These are phyloP conservation scores for Talaromyces sp. DNA, from an alignment of 2,329 filamentous ascomycete species.

Conservation along the genomic window DNA sequence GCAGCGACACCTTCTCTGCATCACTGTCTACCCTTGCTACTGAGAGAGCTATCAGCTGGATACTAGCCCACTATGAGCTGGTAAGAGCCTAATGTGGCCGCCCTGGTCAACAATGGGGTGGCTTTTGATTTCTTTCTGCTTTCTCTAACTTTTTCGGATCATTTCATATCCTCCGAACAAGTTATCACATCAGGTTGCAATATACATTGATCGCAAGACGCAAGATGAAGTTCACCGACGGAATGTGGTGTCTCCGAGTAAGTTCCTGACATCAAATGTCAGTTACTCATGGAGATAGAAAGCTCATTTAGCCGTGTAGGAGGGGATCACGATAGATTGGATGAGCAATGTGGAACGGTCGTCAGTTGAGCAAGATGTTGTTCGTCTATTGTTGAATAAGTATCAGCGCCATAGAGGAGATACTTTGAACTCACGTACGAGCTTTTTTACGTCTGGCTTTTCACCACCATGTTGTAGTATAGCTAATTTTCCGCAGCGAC, in stretches of 20 bases:
- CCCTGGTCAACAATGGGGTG: neutral
- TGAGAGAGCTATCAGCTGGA: neutral
- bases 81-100: neutral
- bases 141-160: neutral
- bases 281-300: neutral
- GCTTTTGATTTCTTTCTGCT: neutral
- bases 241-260: slow-evolving; percentile 39
- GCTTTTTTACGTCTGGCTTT: neutral
- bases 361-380: slow-evolving; percentile 29
- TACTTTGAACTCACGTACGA: slow-evolving; percentile 37
- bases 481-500: slow-evolving; percentile 26
- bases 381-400: slow-evolving; percentile 38
- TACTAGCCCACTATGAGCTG: neutral
- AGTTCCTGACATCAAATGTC: neutral
- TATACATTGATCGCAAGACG: slow-evolving; percentile 23
- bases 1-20: neutral
- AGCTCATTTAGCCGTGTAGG: slow-evolving; percentile 23
- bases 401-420: slow-evolving; percentile 38
- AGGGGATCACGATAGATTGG: slow-evolving; percentile 40
- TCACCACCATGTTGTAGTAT: neutral
- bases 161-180: neutral
- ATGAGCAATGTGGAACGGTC: slow-evolving; percentile 42
- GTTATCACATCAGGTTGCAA: neutral
- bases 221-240: slow-evolving; percentile 43
- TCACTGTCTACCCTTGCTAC: neutral